These are phyloP conservation scores for Piper betle DNA, from an alignment of 164 flowering plant species.

Conservation along the genomic window DNA sequence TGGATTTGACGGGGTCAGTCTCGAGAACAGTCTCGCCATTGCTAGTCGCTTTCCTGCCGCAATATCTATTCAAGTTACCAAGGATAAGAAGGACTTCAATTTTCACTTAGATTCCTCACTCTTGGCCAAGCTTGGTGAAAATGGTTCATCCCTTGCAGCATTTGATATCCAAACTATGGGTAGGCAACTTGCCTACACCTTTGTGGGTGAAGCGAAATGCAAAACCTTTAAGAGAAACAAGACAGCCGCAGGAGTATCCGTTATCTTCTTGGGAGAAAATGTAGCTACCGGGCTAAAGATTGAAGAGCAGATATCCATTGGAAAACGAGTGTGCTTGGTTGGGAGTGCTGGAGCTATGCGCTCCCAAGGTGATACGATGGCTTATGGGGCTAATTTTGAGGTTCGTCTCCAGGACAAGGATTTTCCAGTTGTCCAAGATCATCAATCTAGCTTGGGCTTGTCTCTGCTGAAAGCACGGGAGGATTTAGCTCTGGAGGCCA, in stretches of 20 bases:
- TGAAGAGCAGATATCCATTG: conserved; percentile 70
- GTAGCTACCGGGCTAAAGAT: conserved; percentile 67
- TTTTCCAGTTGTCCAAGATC: conserved; percentile 72
- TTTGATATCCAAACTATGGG: conserved; percentile 84
- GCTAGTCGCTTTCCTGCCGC: conserved; percentile 48
- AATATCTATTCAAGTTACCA: conserved; percentile 57
- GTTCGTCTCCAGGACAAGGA: conserved; percentile 61
- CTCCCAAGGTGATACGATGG: conserved; percentile 52
- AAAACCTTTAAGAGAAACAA: conserved; percentile 64
- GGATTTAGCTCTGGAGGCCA: conserved; percentile 71
- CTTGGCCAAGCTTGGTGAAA: conserved; percentile 68
- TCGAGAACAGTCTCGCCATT: conserved; percentile 63
- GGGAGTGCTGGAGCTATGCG: conserved; percentile 72
- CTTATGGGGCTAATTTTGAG: conserved; percentile 84
- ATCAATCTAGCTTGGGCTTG: conserved; percentile 52
- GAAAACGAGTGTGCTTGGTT: conserved; percentile 54
- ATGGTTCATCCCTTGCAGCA: conserved; percentile 66
- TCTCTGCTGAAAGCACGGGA: conserved; percentile 93
- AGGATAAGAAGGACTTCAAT: conserved; percentile 91
- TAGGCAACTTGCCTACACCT: conserved; percentile 64
- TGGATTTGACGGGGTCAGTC: conserved; percentile 87
- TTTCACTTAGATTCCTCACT: conserved; percentile 80
- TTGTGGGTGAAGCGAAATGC: conserved; percentile 76
- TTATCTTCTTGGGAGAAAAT: conserved; percentile 78
- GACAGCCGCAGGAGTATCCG: conserved; percentile 61